Evolutionary conservation across 331 rosid genomes (phyloP), one percentile per base, ranked within the genome.

Genomic region (Stylosanthes scabra): DNA sequence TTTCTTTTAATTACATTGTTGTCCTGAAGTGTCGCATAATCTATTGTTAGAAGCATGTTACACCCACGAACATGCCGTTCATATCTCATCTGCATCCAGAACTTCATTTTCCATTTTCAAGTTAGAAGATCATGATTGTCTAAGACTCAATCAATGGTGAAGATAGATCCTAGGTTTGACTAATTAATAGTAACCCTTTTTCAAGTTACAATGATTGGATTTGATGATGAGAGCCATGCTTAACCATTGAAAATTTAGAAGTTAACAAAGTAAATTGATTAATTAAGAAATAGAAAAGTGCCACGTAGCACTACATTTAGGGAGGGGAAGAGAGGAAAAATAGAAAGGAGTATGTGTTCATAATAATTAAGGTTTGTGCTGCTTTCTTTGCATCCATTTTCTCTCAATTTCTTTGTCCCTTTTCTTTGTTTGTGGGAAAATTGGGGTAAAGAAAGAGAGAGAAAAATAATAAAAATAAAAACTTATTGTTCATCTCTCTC

Each of bases 131-230:
- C 80, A 14, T 1, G 0, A 25, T 52, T 72, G 77, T 83, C 45
- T 50, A 15, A 1, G n/a, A 11, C 40, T 37, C 2, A 0, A 63
- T 68, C 40, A n/a, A 83, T 83, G 89, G 87, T 3, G 29, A 9
- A n/a, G n/a, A n/a, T n/a, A n/a, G 1, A 9, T 63, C 41, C 13
- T 34, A 7, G 5, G 75, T 89, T 87, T 90, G 98, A 90, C 97
- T 45, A 63, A 40, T 31, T 31, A 31, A 31, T 31, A 7, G 55
- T 90, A 71, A 80, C 88, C 61, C 73, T 76, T 80, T 77, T 59
- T 67, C 80, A 78, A 74, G 82, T 64, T 41, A 69, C 87, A 93
- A 93, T 84, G 90, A 85, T 85, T 88, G 90, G 87, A 79, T 73
- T 83, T 84, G 84, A 83, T 75, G 77, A 51, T 31, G 37, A 31